These are phyloP conservation scores for Paramecium pentaurelia DNA, from an alignment of 73 alveolate genomes.

Conservation along the genomic window DNA sequence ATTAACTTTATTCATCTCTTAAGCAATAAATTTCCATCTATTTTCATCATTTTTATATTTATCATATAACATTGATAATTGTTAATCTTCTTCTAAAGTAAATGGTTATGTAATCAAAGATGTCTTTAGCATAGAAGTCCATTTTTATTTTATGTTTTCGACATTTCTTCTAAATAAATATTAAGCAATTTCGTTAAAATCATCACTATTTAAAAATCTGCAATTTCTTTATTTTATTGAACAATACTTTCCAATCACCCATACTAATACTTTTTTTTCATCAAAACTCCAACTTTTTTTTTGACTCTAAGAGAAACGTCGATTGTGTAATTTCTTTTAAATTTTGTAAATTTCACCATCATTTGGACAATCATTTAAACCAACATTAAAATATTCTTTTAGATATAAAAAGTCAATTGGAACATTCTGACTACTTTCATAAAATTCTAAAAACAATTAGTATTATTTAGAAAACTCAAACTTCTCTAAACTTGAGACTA, in stretches of 20 bases:
- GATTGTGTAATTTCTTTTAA: not conserved
- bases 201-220: not conserved
- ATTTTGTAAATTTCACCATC: not conserved
- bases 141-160: not conserved
- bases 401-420: not conserved
- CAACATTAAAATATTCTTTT: not conserved
- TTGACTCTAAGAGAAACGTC: not conserved
- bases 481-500: not conserved
- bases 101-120: not conserved
- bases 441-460: not conserved
- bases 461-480: not conserved
- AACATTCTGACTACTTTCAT: not conserved
- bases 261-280: not conserved
- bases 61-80: not conserved
- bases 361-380: not conserved
- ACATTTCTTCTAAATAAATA: not conserved
- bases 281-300: not conserved
- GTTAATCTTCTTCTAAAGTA: not conserved
- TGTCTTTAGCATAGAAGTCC: not conserved
- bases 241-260: constrained; percentile 14
- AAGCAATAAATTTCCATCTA: not conserved
- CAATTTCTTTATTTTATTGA: not conserved
- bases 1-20: not conserved
- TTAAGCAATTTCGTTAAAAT: not conserved
- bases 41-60: not conserved